Base-by-base conservation (phyloP, 129 eudicot genomes). In the Kitagawia praeruptora region DNA sequence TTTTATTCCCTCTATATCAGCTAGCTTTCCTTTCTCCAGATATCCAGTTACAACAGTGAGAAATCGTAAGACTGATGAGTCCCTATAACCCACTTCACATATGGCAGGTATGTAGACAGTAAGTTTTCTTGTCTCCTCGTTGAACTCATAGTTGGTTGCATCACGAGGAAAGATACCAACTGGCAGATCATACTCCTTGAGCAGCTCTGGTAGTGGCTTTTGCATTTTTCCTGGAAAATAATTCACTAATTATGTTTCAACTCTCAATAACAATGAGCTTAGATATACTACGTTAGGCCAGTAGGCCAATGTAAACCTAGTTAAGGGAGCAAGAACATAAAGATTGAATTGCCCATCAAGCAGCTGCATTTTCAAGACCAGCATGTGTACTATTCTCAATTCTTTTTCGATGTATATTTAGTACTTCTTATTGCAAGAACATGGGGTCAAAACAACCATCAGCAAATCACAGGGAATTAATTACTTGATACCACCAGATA, bases 1-100 rank as follows among this genome's bases (percentile, higher is more conserved):
- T 80, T 82, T 82, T 47, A 82, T 82, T 19, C 85, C 85, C 46
- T 82, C 85, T 19, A 77, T 77, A 40, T 76, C 74, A 76, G 70
- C 74, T 27, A 77, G 76, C 44, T 82, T 82, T 58, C 85, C 85
- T 44, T 77, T 77, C 34, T 69, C 31, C 40, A 77, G n/a, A 49
- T 51, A 51, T 11, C 74, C 85, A 16, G 74, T 82, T 15, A 82
- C 85, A 19, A 72, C 56, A 12, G 85, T 82, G 34, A 77, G 63
- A 31, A 69, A 77, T 34, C 81, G n/a, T 23, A 82, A 38, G 31
- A 77, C 85, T 8, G 85, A 82, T 12, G 81, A 77, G 48, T 82
- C 85, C 75, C 78, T 82, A 64, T 69, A 82, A 72, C 41, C 74
- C 37, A 82, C 85, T 75, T 77, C 85, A 44, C 81, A 77, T 23